A percentile compares a stretch with the other conserved stretches of the same genome.
phyloP scores from a whole-genome alignment of 441 rosid species.

The Populus hybrid region DNA sequence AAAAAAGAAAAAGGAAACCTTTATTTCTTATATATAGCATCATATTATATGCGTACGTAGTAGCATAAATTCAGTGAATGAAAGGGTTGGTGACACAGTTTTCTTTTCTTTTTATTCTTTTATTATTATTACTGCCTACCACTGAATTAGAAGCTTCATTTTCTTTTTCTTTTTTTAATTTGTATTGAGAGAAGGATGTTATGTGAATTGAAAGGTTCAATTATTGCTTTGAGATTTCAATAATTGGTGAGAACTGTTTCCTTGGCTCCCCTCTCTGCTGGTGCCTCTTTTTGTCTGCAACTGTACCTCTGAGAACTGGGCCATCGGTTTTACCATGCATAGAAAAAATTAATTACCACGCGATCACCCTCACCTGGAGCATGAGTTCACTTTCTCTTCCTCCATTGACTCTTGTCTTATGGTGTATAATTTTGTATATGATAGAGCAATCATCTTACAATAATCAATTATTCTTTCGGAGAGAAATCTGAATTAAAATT shows the following conservation, averaged over 20 bases:
- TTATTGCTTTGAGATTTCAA: constrained; percentile 40
- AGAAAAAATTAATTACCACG: neutral
- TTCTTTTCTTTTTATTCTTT: too few species aligned
- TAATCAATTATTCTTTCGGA: neutral
- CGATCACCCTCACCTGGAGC: neutral
- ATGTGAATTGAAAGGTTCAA: constrained; percentile 29
- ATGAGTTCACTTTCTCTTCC: neutral
- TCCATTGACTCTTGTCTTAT: too few species aligned
- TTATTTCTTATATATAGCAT: too few species aligned
- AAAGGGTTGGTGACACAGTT: too few species aligned
- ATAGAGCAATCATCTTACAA: neutral
- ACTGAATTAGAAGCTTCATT: neutral
- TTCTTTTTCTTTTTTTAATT: neutral
- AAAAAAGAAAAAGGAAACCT: neutral
- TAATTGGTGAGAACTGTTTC: constrained; percentile 33
- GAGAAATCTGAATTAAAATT: neutral
- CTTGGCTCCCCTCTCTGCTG: too few species aligned
- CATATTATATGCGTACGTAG: too few species aligned
- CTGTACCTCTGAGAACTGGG: neutral
- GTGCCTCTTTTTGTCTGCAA: neutral
- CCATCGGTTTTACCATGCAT: constrained; percentile 6
- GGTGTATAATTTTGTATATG: too few species aligned
- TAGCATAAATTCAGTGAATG: too few species aligned
- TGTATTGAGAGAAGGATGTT: neutral
- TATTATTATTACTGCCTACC: too few species aligned